Percentiles rank a stretch among this genome's conserved stretches.
These are phyloP conservation scores for Phoma sp. DNA, from an alignment of 2,329 filamentous ascomycete genomes.

Conservation along the genomic window DNA sequence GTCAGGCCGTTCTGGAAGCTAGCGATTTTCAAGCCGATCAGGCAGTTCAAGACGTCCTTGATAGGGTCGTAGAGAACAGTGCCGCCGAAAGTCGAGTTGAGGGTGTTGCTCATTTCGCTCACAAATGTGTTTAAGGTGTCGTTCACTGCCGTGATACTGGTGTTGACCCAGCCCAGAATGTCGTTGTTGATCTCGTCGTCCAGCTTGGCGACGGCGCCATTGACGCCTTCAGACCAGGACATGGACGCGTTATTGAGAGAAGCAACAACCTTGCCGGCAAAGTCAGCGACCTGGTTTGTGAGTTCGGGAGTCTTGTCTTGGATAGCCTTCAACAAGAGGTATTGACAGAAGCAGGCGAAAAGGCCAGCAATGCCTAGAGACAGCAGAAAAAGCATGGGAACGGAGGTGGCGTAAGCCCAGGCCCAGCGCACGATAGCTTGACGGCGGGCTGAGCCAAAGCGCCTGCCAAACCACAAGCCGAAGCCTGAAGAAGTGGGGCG, in stretches of 20 bases:
- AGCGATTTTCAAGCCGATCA: slow-evolving; percentile 87
- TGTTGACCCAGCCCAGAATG: slow-evolving; percentile 85
- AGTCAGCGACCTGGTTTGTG: slow-evolving; percentile 75
- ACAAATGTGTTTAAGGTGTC: slow-evolving; percentile 84
- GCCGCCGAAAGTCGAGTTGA: slow-evolving; percentile 80
- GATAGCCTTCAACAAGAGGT: slow-evolving; percentile 74
- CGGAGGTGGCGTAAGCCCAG: slow-evolving; percentile 84
- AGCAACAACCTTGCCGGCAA: slow-evolving; percentile 78
- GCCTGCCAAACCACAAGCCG: slow-evolving; percentile 73
- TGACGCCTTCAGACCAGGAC: slow-evolving; percentile 78
- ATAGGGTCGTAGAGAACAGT: slow-evolving; percentile 82
- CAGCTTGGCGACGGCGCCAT: slow-evolving; percentile 70
- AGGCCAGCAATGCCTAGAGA: slow-evolving; percentile 82
- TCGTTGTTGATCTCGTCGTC: slow-evolving; percentile 80
- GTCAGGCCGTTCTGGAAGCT: slow-evolving; percentile 87
- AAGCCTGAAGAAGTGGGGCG: slow-evolving; percentile 75
- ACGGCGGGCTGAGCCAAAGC: slow-evolving; percentile 67
- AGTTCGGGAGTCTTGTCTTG: slow-evolving; percentile 78
- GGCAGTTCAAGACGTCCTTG: slow-evolving; percentile 79
- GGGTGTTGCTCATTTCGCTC: slow-evolving; percentile 73
- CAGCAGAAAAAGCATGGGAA: slow-evolving; percentile 84
- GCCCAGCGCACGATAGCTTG: slow-evolving; percentile 82
- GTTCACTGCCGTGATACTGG: slow-evolving; percentile 82
- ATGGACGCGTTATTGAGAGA: slow-evolving; percentile 75
- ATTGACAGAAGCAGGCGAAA: slow-evolving; percentile 83